These are phyloP conservation scores for Secale cereale DNA, from an alignment of 176 grass and related monocot species.

Conservation along the genomic window DNA sequence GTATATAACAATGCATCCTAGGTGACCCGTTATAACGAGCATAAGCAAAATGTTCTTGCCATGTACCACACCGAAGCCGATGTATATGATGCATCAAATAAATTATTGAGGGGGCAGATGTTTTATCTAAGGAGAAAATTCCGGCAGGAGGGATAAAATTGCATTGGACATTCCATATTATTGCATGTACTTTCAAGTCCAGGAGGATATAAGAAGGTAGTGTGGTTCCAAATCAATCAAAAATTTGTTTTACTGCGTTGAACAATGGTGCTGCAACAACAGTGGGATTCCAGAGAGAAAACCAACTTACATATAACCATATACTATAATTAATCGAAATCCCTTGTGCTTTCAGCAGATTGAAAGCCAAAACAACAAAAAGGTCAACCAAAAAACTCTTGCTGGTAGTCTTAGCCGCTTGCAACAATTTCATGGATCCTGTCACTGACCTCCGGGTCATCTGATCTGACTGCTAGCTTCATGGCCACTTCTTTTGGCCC, in stretches of 20 bases:
- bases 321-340: conserved; percentile 50
- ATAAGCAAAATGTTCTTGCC: too few relatives aligned
- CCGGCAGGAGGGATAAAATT: not conserved
- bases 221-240: conserved; percentile 36
- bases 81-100: too few relatives aligned
- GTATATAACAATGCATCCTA: too few relatives aligned
- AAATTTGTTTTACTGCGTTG: not conserved
- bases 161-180: conserved; percentile 12
- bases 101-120: too few relatives aligned
- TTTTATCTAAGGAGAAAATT: too few relatives aligned
- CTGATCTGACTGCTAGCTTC: conserved; percentile 93
- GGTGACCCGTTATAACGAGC: too few relatives aligned
- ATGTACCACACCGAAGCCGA: too few relatives aligned
- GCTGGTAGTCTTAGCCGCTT: conserved; percentile 50
- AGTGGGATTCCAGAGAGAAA: conserved; percentile 25
- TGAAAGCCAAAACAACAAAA: conserved; percentile 40
- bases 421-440: conserved; percentile 94
- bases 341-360: conserved; percentile 19
- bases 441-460: conserved; percentile 80
- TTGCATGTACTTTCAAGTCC: conserved; percentile 31
- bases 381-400: conserved; percentile 7
- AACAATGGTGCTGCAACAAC: conserved; percentile 26
- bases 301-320: conserved; percentile 42
- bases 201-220: conserved; percentile 20
- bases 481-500: conserved; percentile 95